Percentiles rank a stretch among this genome's conserved stretches.
These are phyloP conservation scores for Hydrangea macrophylla DNA, from an alignment of 148 eudicot genomes.

Conservation along the genomic window DNA sequence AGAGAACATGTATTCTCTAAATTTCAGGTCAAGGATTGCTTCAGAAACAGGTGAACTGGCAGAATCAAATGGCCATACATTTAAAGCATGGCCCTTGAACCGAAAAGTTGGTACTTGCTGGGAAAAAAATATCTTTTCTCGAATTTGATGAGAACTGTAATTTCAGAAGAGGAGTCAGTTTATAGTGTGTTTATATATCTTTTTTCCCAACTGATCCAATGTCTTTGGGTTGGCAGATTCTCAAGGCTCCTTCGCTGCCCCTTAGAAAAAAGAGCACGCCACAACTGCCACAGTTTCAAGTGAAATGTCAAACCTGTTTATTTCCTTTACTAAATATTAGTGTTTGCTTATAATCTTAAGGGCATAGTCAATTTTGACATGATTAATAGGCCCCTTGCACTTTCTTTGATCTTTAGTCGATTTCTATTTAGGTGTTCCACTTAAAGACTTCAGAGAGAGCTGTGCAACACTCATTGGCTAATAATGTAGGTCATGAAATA, in stretches of 20 bases:
- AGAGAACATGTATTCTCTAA: background rate
- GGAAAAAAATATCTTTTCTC: background rate
- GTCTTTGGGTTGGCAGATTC: conserved; percentile 33
- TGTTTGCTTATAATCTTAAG: background rate
- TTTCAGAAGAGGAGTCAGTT: conserved; percentile 7
- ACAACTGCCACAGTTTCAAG: conserved; percentile 42
- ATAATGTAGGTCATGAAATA: conserved; percentile 30
- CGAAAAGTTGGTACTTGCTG: conserved; percentile 43
- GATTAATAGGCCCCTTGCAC: background rate
- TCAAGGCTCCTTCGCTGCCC: conserved; percentile 31
- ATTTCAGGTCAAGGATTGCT: conserved; percentile 49
- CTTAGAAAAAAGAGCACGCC: conserved; percentile 36
- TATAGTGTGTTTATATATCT: background rate
- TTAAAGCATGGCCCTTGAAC: conserved; percentile 45
- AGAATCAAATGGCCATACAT: conserved; percentile 21
- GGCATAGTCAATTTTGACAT: background rate
- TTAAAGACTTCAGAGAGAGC: conserved; percentile 40
- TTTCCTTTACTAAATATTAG: background rate
- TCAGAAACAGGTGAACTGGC: conserved; percentile 28
- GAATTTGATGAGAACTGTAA: background rate
- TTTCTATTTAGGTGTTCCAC: conserved; percentile 27
- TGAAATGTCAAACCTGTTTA: conserved; percentile 15
- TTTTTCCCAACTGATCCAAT: background rate
- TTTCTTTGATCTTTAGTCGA: background rate
- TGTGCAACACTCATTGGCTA: conserved; percentile 28